Evolutionary conservation across 169 alveolate species (phyloP).

Genomic region (Plasmodium cynomolgi): DNA sequence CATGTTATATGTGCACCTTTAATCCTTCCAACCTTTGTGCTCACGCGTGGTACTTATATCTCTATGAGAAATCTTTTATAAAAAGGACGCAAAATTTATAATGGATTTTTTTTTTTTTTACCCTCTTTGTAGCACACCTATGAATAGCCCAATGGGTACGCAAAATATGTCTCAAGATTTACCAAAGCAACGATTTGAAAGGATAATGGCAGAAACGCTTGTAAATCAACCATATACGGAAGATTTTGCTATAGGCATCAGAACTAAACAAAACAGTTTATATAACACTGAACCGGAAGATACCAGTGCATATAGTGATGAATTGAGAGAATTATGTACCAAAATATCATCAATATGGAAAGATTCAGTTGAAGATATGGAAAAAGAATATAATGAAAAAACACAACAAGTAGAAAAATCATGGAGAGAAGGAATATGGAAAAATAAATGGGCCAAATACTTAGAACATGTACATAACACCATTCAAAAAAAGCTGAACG

Average conservation of each 20-base stretch:
- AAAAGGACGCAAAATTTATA: background rate
- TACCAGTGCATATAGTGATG: background rate
- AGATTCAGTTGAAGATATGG: conserved; percentile 6
- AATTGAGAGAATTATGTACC: conserved; percentile 3
- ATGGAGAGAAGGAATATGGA: conserved; percentile 20
- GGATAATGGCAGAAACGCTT: conserved; percentile 6
- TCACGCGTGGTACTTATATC: background rate
- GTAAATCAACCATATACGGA: conserved; percentile 1
- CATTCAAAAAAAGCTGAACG: background rate
- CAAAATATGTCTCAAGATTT: conserved; percentile 9
- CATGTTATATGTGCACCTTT: background rate
- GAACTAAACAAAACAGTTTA: background rate
- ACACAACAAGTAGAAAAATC: conserved; percentile 4
- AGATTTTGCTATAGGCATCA: background rate
- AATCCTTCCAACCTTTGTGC: background rate
- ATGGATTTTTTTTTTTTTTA: background rate
- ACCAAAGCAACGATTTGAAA: background rate
- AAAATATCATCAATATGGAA: conserved; percentile 20
- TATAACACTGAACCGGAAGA: background rate
- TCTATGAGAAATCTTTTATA: background rate
- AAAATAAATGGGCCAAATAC: conserved; percentile 16
- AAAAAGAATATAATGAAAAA: background rate
- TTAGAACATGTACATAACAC: conserved; percentile 10
- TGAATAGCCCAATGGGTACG: background rate
- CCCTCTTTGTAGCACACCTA: background rate